Conservation (phyloP, 116 monocot genomes). For the Iris pallida region DNA sequence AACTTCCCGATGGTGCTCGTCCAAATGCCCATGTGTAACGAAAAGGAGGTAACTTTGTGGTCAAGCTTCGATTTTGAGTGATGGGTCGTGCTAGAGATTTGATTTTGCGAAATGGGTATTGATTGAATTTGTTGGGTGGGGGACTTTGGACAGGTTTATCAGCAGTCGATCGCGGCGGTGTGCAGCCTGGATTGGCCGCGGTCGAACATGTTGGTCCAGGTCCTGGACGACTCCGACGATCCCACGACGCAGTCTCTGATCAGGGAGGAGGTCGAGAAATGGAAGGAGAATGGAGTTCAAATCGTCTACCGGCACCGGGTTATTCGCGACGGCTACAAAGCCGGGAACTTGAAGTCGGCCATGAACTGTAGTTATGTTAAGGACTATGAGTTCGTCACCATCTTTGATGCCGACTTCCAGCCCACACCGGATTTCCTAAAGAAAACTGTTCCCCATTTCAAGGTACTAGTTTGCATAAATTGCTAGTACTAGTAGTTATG, state of each 20-base stretch:
- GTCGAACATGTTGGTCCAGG: conserved; percentile 32
- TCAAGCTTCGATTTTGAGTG: no score
- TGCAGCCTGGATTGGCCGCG: conserved; percentile 49
- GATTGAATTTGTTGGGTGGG: neutral
- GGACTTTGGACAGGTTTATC: conserved; percentile 30
- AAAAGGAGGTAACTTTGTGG: conserved; percentile 31
- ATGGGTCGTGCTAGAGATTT: no score
- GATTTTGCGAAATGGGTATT: neutral
- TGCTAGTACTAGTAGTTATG: neutral
- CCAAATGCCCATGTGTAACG: conserved; percentile 58
- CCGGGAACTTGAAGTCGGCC: conserved; percentile 46
- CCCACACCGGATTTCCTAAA: conserved; percentile 42
- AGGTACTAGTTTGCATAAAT: conserved; percentile 14
- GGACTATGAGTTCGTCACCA: conserved; percentile 45
- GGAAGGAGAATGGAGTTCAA: conserved; percentile 36
- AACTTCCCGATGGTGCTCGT: conserved; percentile 43
- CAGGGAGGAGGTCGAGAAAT: conserved; percentile 41
- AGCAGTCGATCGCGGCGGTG: conserved; percentile 43
- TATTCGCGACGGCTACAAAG: conserved; percentile 46
- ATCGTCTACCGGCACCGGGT: conserved; percentile 41
- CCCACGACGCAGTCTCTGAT: conserved; percentile 27
- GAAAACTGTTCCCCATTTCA: conserved; percentile 44
- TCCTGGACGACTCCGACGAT: conserved; percentile 46
- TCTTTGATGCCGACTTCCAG: conserved; percentile 51
- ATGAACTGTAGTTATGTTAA: conserved; percentile 44